Conservation (phyloP, 2,329 filamentous ascomycete species). For the Curvularia hawaiiensis region DNA sequence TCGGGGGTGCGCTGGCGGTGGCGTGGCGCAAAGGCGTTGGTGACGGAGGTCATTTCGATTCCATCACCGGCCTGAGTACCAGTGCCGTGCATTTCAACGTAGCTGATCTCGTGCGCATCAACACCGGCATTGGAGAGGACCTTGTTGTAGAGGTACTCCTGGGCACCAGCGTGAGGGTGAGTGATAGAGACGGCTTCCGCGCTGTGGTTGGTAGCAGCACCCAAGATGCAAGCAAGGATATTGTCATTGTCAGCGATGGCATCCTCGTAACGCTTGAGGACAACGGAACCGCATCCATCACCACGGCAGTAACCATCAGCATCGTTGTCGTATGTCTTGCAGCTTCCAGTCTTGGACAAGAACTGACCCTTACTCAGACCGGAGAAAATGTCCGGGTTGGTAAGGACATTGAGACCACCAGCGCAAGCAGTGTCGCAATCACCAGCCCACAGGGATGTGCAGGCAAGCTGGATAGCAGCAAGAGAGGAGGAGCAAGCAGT, state of each 20-base stretch:
- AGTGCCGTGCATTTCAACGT: constrained; percentile 89
- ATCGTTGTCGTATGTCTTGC: constrained; percentile 79
- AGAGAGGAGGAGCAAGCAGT: constrained; percentile 80
- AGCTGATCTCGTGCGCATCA: constrained; percentile 77
- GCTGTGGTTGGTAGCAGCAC: constrained; percentile 79
- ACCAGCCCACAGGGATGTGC: constrained; percentile 73
- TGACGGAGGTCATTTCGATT: constrained; percentile 80
- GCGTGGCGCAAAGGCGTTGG: constrained; percentile 64
- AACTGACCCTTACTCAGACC: constrained; percentile 79
- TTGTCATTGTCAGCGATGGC: constrained; percentile 76
- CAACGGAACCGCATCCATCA: constrained; percentile 74
- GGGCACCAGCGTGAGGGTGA: constrained; percentile 77
- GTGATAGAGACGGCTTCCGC: constrained; percentile 83
- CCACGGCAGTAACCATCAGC: constrained; percentile 85
- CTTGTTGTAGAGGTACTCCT: constrained; percentile 71
- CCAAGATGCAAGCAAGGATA: constrained; percentile 74
- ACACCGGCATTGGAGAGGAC: constrained; percentile 75
- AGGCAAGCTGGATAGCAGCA: constrained; percentile 73
- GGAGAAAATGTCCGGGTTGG: constrained; percentile 80
- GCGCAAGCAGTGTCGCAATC: constrained; percentile 83
- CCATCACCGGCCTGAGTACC: constrained; percentile 85
- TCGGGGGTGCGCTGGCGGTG: constrained; percentile 56
- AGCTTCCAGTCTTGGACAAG: constrained; percentile 75
- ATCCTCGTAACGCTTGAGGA: constrained; percentile 81
- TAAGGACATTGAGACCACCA: constrained; percentile 78